phyloP scores from a whole-genome alignment of 441 rosid species.

The Populus hybrid region DNA sequence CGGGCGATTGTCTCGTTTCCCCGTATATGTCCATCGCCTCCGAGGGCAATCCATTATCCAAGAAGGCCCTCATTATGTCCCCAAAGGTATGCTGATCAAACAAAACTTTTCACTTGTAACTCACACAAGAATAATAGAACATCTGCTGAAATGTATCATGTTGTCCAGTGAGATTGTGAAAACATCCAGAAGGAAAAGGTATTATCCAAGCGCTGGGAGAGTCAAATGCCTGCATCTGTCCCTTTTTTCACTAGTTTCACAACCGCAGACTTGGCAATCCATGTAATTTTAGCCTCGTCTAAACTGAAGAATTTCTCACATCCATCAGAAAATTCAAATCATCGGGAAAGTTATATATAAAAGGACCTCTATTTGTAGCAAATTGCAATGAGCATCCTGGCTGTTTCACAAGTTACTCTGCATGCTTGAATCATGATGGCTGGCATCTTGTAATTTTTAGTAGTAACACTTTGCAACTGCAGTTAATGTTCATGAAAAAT shows the following conservation, averaged over 20 bases:
- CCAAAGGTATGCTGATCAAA: slow-evolving; percentile 93
- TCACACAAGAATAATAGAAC: background rate
- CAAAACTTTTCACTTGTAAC: slow-evolving; percentile 34
- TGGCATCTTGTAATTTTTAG: background rate
- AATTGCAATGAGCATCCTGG: background rate
- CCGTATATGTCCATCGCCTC: slow-evolving; percentile 73
- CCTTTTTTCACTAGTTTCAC: background rate
- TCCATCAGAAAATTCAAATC: background rate
- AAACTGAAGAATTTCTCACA: background rate
- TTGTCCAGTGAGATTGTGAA: background rate
- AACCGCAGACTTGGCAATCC: background rate
- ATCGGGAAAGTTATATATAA: background rate
- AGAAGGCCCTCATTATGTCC: slow-evolving; percentile 69
- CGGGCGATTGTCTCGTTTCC: slow-evolving; percentile 85
- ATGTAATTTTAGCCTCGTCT: background rate
- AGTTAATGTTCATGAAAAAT: background rate
- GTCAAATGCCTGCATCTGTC: background rate
- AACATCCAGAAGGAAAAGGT: background rate
- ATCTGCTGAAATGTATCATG: background rate
- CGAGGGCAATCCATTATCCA: slow-evolving; percentile 55
- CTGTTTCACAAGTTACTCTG: background rate
- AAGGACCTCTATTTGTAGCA: background rate
- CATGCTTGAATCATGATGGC: background rate
- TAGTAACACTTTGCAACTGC: background rate
- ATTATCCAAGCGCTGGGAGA: background rate